Evolutionary conservation across 2,329 filamentous ascomycete genomes (phyloP).

Genomic region (Incumbomyces delicatus): DNA sequence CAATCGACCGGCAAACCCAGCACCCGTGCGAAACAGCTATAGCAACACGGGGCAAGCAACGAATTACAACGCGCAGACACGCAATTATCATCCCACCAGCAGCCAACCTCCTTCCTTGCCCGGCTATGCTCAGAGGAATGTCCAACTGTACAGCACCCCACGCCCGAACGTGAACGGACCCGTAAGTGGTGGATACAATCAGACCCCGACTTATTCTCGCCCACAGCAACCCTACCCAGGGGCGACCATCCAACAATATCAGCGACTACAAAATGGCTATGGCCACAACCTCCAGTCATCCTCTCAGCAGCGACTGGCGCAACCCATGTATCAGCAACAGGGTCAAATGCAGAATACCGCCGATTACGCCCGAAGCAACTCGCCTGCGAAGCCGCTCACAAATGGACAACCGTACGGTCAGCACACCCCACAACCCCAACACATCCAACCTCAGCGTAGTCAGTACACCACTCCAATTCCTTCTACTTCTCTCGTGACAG

Average conservation of each 20-base stretch:
- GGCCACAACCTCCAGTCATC: conserved; percentile 15
- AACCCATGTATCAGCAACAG: conserved; percentile 24
- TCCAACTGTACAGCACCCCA: conserved; percentile 24
- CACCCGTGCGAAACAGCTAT: conserved; percentile 16
- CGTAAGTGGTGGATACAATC: conserved; percentile 25
- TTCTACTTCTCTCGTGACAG: background rate
- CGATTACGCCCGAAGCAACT: conserved; percentile 9
- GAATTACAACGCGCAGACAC: conserved; percentile 14
- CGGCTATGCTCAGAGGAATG: conserved; percentile 22
- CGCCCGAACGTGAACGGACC: conserved; percentile 25
- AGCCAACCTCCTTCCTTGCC: conserved; percentile 23
- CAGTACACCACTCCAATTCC: conserved; percentile 1
- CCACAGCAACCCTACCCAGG: conserved; percentile 24
- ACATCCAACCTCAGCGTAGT: background rate
- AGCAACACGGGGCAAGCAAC: conserved; percentile 12
- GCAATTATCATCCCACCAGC: conserved; percentile 14
- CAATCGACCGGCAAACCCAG: conserved; percentile 19
- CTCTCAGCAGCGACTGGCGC: conserved; percentile 17
- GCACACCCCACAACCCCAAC: conserved; percentile 1
- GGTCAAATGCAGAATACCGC: conserved; percentile 15
- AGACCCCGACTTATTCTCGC: conserved; percentile 26
- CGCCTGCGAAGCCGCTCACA: conserved; percentile 16
- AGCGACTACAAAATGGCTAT: conserved; percentile 32
- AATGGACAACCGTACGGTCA: conserved; percentile 14
- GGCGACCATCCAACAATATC: conserved; percentile 31